Conservation (phyloP, 139 green algal genomes). For the Chloropicon primus region DNA sequence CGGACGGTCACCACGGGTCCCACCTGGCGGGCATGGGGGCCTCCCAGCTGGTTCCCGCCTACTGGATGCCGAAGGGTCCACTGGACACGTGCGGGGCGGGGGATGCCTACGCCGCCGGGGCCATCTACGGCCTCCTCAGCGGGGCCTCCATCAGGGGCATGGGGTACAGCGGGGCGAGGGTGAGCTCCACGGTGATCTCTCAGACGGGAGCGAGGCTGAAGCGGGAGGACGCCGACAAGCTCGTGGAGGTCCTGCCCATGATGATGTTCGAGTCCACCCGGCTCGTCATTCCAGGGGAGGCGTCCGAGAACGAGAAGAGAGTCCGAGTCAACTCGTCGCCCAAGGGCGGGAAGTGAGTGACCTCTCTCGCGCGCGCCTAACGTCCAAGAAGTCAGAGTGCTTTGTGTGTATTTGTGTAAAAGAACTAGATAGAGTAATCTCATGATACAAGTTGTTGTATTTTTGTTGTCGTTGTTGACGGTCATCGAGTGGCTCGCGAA, state of each 20-base stretch:
- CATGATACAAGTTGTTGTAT: no score
- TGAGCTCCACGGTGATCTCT: slow-evolving; percentile 53
- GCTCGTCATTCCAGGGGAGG: neutral
- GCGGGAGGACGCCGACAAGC: slow-evolving; percentile 35
- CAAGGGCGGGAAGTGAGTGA: neutral
- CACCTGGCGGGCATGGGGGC: neutral
- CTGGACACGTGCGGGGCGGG: slow-evolving; percentile 87
- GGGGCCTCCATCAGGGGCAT: slow-evolving; percentile 39
- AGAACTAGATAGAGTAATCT: no score
- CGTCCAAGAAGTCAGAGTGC: no score
- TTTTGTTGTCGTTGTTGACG: no score
- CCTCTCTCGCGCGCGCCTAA: no score
- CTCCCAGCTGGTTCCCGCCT: slow-evolving; percentile 32
- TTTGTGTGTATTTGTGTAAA: no score
- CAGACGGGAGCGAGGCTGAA: slow-evolving; percentile 38
- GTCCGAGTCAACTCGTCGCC: neutral
- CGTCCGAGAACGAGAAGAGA: no score
- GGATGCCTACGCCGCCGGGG: slow-evolving; percentile 78
- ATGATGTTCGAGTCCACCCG: neutral
- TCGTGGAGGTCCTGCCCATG: slow-evolving; percentile 19
- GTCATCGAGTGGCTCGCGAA: no score
- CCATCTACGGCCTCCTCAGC: slow-evolving; percentile 55
- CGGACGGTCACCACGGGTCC: slow-evolving; percentile 40
- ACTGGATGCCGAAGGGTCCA: slow-evolving; percentile 42
- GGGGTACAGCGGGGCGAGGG: slow-evolving; percentile 36